These are phyloP conservation scores for Penicillium simplicissimum DNA, from an alignment of 495 filamentous ascomycete species.

Conservation along the genomic window DNA sequence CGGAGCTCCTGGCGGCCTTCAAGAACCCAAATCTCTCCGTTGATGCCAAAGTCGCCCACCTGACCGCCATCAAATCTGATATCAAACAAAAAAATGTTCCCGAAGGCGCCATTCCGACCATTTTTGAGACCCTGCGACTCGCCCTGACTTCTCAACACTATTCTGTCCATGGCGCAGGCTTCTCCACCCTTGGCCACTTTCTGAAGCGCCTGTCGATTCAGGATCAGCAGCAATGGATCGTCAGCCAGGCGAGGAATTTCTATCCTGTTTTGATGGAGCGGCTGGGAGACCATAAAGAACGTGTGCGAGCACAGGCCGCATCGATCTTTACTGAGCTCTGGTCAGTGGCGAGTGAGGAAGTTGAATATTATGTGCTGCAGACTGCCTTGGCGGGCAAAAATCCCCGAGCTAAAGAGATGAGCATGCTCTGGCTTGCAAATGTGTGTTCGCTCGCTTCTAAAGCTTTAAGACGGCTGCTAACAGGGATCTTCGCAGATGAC, in stretches of 20 bases:
- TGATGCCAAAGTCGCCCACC: conserved; percentile 68
- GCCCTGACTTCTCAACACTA: conserved; percentile 72
- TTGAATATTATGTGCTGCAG: conserved; percentile 78
- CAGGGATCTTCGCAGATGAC: conserved; percentile 60
- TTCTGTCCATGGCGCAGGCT: conserved; percentile 68
- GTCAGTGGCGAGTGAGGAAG: conserved; percentile 63
- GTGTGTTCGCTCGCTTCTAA: conserved; percentile 48
- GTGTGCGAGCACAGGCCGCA: conserved; percentile 67
- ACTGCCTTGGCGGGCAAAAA: conserved; percentile 76
- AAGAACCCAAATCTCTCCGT: conserved; percentile 65
- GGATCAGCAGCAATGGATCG: conserved; percentile 67
- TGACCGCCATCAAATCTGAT: conserved; percentile 74
- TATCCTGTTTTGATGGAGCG: conserved; percentile 76
- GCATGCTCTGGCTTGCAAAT: conserved; percentile 75
- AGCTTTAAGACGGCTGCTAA: conserved; percentile 4
- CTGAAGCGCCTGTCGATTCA: conserved; percentile 81
- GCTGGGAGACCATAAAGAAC: conserved; percentile 85
- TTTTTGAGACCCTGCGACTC: conserved; percentile 72
- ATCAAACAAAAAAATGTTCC: conserved; percentile 89
- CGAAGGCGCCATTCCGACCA: conserved; percentile 63
- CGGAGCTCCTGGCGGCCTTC: conserved; percentile 63
- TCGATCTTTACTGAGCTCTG: conserved; percentile 73
- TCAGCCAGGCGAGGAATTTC: conserved; percentile 63
- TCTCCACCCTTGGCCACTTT: conserved; percentile 83
- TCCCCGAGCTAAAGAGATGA: conserved; percentile 75